phyloP scores from a whole-genome alignment of 768 basidiomycete species.

The Collybia sordida region DNA sequence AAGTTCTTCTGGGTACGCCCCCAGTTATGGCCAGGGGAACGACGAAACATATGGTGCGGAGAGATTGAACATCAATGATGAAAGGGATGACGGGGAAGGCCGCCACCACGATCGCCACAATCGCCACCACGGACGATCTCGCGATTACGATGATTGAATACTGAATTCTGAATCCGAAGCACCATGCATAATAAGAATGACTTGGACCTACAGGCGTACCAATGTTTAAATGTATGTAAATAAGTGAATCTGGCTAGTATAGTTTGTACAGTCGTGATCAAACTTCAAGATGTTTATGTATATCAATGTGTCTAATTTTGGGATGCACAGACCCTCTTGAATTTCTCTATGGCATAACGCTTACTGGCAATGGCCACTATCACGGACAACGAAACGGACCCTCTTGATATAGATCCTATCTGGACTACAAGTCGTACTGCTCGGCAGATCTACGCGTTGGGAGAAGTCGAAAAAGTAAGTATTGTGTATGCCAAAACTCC shows the following conservation, averaged over 20 bases:
- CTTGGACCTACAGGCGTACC: too few species aligned
- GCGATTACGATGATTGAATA: conserved; percentile 14
- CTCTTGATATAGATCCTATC: conserved; percentile 67
- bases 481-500: not conserved
- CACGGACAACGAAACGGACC: conserved; percentile 31
- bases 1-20: conserved; percentile 7
- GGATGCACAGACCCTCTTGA: conserved; percentile 1
- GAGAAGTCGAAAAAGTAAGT: conserved; percentile 75
- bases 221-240: too few species aligned
- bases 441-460: conserved; percentile 77
- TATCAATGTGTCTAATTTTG: not conserved
- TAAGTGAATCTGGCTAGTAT: too few species aligned
- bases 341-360: not conserved
- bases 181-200: too few species aligned
- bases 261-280: too few species aligned
- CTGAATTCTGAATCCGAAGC: too few species aligned
- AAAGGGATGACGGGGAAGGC: conserved; percentile 30
- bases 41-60: conserved; percentile 54
- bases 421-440: conserved; percentile 82
- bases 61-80: conserved; percentile 35
- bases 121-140: conserved; percentile 11
- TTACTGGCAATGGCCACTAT: conserved; percentile 23
- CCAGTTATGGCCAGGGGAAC: conserved; percentile 5
- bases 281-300: not conserved
- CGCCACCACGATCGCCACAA: conserved; percentile 14